Conservation (phyloP, 768 basidiomycete genomes). For the Amanita rubescens region DNA sequence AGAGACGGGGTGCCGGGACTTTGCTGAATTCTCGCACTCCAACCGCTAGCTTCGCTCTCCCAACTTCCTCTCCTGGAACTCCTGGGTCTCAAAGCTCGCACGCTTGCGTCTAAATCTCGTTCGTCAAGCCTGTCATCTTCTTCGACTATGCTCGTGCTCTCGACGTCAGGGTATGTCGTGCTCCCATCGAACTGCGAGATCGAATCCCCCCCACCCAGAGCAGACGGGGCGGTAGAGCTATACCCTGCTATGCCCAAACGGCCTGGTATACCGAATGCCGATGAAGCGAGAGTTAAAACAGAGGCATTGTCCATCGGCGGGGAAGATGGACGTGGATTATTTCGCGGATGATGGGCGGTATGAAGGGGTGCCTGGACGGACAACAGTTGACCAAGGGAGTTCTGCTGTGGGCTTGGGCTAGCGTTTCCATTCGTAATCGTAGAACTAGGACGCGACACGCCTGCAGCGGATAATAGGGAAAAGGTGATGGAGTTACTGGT, state of each 20-base stretch:
- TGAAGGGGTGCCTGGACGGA: constrained; percentile 79
- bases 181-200: constrained; percentile 69
- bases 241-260: constrained; percentile 35
- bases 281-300: constrained; percentile 87
- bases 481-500: constrained; percentile 53
- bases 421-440: constrained; percentile 21
- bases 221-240: constrained; percentile 40
- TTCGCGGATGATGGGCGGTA: constrained; percentile 87
- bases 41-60: constrained; percentile 85
- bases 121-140: constrained; percentile 61
- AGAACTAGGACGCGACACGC: constrained; percentile 39
- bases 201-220: constrained; percentile 50
- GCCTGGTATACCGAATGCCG: constrained; percentile 74
- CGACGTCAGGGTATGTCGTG: constrained; percentile 47
- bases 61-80: constrained; percentile 85
- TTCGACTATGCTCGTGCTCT: constrained; percentile 61
- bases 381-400: constrained; percentile 20
- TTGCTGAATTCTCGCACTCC: constrained; percentile 67
- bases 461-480: constrained; percentile 52
- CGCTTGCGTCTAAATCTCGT: constrained; percentile 79
- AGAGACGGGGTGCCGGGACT: constrained; percentile 40
- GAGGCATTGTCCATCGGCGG: constrained; percentile 91
- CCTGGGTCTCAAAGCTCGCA: constrained; percentile 81
- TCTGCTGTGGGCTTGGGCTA: constrained; percentile 19
- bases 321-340: constrained; percentile 90